phyloP scores from a whole-genome alignment of 139 green algal species.

The Gonium pectorale region DNA sequence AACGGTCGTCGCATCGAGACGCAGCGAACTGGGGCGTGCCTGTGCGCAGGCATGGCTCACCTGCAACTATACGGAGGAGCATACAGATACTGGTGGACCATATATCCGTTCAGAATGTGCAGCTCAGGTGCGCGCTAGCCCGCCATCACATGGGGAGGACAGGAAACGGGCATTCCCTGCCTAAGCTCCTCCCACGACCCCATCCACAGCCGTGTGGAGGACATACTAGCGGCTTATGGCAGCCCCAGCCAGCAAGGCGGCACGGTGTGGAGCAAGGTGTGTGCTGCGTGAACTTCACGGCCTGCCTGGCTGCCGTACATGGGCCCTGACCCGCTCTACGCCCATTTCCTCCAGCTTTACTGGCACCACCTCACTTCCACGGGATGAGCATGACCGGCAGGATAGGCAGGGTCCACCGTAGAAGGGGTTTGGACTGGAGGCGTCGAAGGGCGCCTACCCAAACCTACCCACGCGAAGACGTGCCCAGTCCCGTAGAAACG shows the following conservation, averaged over 20 bases:
- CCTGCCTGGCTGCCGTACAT: too few relatives aligned
- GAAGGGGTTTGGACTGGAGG: too few relatives aligned
- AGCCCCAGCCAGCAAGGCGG: slow-evolving; percentile 55
- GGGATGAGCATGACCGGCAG: too few relatives aligned
- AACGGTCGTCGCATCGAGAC: background rate
- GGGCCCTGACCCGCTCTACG: too few relatives aligned
- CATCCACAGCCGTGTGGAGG: slow-evolving; percentile 51
- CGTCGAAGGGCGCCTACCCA: too few relatives aligned
- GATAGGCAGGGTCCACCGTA: too few relatives aligned
- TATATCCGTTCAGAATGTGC: slow-evolving; percentile 48
- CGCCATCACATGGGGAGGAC: too few relatives aligned
- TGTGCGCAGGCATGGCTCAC: slow-evolving; percentile 47
- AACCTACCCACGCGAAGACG: too few relatives aligned
- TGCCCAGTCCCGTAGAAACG: too few relatives aligned
- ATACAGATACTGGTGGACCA: slow-evolving; percentile 61
- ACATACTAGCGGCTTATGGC: slow-evolving; percentile 53
- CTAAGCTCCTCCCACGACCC: background rate
- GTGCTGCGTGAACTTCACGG: too few relatives aligned
- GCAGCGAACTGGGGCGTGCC: background rate
- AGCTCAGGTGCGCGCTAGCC: slow-evolving; percentile 37
- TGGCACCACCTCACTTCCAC: too few relatives aligned
- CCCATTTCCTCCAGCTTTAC: too few relatives aligned
- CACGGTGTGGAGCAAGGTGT: slow-evolving; percentile 60
- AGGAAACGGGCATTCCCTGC: background rate
- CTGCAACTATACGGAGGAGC: slow-evolving; percentile 40